These are phyloP conservation scores for Podospora appendiculata DNA, from an alignment of 495 filamentous ascomycete species.

Conservation along the genomic window DNA sequence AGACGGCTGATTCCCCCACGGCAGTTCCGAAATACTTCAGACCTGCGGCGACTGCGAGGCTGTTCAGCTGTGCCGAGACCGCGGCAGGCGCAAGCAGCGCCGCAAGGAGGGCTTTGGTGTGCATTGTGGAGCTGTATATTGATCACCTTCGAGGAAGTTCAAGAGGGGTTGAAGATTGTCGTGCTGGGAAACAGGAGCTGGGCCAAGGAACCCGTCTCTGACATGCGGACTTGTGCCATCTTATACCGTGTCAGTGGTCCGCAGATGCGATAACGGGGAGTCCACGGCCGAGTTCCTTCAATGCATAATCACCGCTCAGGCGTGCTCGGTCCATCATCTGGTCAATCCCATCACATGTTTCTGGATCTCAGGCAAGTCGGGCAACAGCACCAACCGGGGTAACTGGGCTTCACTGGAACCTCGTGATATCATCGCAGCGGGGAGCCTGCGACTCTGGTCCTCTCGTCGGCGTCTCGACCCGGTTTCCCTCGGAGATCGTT, in stretches of 20 bases:
- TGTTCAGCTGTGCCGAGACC: conserved; percentile 35
- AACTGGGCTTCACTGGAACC: background rate
- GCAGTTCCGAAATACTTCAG: conserved; percentile 53
- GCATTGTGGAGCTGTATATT: conserved; percentile 12
- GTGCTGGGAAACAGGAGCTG: background rate
- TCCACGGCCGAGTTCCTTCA: too few species aligned
- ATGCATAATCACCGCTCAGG: too few species aligned
- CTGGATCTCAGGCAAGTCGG: background rate
- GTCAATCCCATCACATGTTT: background rate
- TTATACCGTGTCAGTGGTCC: too few species aligned
- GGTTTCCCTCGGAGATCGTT: conserved; percentile 16
- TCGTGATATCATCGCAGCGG: background rate
- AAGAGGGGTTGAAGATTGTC: background rate
- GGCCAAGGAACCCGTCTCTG: too few species aligned
- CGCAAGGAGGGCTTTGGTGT: conserved; percentile 11
- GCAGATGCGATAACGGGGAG: too few species aligned
- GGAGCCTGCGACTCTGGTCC: background rate
- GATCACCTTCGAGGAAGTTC: background rate
- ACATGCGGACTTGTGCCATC: too few species aligned
- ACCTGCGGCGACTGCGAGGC: conserved; percentile 44
- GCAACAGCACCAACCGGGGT: background rate
- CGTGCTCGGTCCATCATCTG: background rate
- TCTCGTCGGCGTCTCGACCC: conserved; percentile 4
- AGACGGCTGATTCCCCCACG: conserved; percentile 45
- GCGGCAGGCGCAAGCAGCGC: conserved; percentile 22